Percentiles rank a stretch among this genome's conserved stretches.
Evolutionary conservation across 2,329 filamentous ascomycete species (phyloP).

Genomic region (Arthrinium phaeospermum): DNA sequence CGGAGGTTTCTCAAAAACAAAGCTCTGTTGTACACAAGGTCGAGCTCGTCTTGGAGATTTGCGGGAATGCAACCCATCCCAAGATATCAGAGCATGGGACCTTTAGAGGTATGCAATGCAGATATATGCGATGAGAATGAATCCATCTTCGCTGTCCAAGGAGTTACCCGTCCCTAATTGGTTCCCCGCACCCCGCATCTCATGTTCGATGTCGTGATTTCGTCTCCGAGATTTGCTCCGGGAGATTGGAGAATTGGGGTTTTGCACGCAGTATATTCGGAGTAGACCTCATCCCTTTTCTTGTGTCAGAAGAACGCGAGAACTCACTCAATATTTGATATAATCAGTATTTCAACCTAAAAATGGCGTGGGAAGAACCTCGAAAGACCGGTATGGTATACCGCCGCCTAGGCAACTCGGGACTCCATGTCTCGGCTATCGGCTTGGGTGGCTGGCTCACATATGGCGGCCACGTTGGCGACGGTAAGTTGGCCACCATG

Average conservation of each 20-base stretch:
- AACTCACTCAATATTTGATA: neutral
- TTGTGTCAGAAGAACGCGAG: neutral
- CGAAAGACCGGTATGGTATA: constrained; percentile 46
- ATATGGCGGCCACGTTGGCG: constrained; percentile 74
- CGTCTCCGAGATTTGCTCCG: constrained; percentile 24
- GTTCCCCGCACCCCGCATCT: constrained; percentile 9
- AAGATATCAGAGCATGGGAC: neutral
- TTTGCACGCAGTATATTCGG: neutral
- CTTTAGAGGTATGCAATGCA: neutral
- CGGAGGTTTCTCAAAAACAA: neutral
- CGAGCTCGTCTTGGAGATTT: neutral
- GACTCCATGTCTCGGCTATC: constrained; percentile 76
- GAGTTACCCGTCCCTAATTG: neutral
- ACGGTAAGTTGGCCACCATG: constrained; percentile 49
- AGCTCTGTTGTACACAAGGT: neutral
- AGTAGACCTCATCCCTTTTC: neutral
- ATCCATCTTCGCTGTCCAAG: neutral
- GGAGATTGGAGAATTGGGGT: neutral
- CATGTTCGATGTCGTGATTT: neutral
- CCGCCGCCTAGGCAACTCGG: constrained; percentile 72
- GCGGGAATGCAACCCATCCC: neutral
- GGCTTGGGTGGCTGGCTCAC: constrained; percentile 76
- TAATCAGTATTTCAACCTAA: neutral
- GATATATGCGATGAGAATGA: neutral
- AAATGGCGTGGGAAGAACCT: constrained; percentile 26